Base-by-base conservation (phyloP, 208 protist genomes). In the Leishmania martiniquensis region DNA sequence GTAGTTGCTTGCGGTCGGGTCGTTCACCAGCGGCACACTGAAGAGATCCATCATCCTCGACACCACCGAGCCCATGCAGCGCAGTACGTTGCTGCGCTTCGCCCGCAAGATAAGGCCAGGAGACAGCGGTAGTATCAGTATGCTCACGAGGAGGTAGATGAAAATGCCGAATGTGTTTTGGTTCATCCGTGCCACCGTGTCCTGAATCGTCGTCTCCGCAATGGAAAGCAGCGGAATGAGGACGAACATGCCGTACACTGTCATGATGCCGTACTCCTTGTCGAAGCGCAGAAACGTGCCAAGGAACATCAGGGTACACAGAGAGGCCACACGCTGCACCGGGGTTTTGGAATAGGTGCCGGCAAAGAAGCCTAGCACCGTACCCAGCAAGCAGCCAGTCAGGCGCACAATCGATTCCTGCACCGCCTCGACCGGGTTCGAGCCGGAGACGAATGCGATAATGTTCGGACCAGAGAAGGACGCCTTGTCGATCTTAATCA, bases 111-210 rank as follows among this genome's bases (percentile, higher is more conserved):
- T 96, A 15, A 83, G 45, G 39, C 88, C 85, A 1, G 93, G 93
- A 22, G 86, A 93, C 32, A 97, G 77, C 32, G 94, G 94, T 59
- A 97, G 86, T 15, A 97, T 62, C 32, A 92, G 47, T 17, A 83
- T 80, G 75, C 90, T 97, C 54, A 97, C 86, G 29, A 93, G 85
- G 45, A 95, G 82, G 89, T 97, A 97, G 77, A 97, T 96, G 77
- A 97, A 94, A 72, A 97, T 95, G 72, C 90, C 89, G 77, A 96
- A 95, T 20, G 94, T 97, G 85, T 94, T 96, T 77, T 97, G 92
- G 73, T 97, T 94, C 91, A 97, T 96, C 70, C 92, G 90, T 62
- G 82, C 51, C n/a, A 95, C 84, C 42, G 90, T 92, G 76, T 95
- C 89, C 34, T 84, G 82, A 12, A 91, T 82, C 52, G 90, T 94